Evolutionary conservation across 1,139 yeast species (phyloP), one percentile per base, ranked within the genome.

Genomic region (Sugiyamaella pinicola): DNA sequence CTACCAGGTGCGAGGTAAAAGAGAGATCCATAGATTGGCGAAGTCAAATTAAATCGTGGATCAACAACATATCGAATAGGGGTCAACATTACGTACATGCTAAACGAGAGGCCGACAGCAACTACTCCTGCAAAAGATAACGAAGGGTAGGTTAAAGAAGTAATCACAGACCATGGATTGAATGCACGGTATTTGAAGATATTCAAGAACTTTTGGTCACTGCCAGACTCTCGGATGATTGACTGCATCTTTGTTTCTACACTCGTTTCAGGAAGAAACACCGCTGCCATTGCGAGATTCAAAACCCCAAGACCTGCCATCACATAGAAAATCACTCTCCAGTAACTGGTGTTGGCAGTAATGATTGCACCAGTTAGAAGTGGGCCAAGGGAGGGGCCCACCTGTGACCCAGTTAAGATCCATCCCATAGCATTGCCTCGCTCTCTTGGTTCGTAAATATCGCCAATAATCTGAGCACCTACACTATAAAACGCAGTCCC

Each of bases 401-500:
- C 76, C 49, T 87, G 76, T 0, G 95, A 87, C 0, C 96, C 96
- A 41, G 87, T 72, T 64, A 87, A 86, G 61, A 82, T 87, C 61
- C 82, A 74, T 0, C 95, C 93, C 83, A 88, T 80, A 6, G 91
- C 91, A 5, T 75, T 69, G 0, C 96, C 96, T 63, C 96, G 76
- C 59, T 83, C 79, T 45, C 81, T 80, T 2, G 85, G 84, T 1
- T 77, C 72, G 64, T 76, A 88, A 41, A 88, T 69, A 65, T 88
- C 96, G n/a, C 86, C 81, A 41, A 88, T 82, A 0, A 95, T 85
- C 3, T 95, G 95, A 0, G 96, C 96, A 0, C 96, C 95, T n/a
- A 87, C 87, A 4, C 91, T 39, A 78, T 79, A 79, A 53, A 79
- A 79, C 0, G 81, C 73, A 1, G 82, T 78, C 2, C 83, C 83